Conservation (phyloP, 2,329 filamentous ascomycete genomes). For the Ascomycota sp. region DNA sequence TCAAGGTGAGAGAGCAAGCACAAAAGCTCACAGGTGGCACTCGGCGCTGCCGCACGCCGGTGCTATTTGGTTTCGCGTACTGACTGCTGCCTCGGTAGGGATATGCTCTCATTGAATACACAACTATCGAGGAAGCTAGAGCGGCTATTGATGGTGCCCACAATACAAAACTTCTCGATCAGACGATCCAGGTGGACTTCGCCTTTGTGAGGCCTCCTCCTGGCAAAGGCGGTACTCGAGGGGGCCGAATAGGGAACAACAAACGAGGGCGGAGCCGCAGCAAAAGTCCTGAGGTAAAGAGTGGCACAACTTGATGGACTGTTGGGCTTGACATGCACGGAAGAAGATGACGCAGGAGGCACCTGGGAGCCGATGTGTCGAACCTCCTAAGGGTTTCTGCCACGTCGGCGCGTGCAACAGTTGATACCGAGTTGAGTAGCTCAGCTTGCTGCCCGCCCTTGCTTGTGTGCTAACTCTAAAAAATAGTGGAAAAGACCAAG, state of each 20-base stretch:
- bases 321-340: background rate
- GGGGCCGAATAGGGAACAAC: slow-evolving; percentile 16
- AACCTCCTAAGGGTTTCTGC: background rate
- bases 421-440: background rate
- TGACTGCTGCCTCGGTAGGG: slow-evolving; percentile 27
- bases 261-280: slow-evolving; percentile 25
- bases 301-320: slow-evolving; percentile 9
- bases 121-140: slow-evolving; percentile 54
- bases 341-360: background rate
- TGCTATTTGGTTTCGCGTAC: background rate
- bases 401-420: slow-evolving; percentile 2
- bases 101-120: slow-evolving; percentile 68
- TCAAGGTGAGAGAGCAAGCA: slow-evolving; percentile 42
- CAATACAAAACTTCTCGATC: slow-evolving; percentile 54
- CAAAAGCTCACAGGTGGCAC: background rate
- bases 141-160: slow-evolving; percentile 68
- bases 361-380: slow-evolving; percentile 2
- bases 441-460: too few relatives aligned
- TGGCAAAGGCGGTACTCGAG: slow-evolving; percentile 16
- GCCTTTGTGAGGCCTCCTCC: slow-evolving; percentile 65
- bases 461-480: too few relatives aligned
- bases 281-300: slow-evolving; percentile 21
- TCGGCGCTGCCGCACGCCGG: background rate
- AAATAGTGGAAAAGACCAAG: too few relatives aligned
- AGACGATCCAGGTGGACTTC: slow-evolving; percentile 63